Percentiles rank a stretch among this genome's conserved stretches.
Evolutionary conservation across 164 flowering plant species (phyloP).

Genomic region (Magnolia changhungtana): DNA sequence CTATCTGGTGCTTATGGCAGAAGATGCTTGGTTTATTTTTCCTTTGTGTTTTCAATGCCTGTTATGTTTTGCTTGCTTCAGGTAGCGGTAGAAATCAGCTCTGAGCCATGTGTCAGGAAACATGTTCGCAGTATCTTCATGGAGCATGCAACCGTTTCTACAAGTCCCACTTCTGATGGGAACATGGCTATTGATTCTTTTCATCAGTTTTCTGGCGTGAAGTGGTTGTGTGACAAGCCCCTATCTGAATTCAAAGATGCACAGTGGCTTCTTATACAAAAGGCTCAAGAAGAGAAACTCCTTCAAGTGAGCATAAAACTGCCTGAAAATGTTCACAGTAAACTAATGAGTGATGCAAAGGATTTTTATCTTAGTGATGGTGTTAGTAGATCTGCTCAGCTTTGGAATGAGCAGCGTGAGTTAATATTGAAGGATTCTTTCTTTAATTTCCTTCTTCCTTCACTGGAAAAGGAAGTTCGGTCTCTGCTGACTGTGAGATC

Average conservation of each 20-base stretch:
- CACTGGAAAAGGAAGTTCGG: conserved; percentile 94
- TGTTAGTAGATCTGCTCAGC: conserved; percentile 81
- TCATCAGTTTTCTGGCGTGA: conserved; percentile 82
- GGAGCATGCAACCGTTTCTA: conserved; percentile 74
- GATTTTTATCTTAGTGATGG: conserved; percentile 76
- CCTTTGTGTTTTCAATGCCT: background rate
- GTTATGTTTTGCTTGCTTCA: conserved; percentile 4
- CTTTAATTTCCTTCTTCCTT: conserved; percentile 58
- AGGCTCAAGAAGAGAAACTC: conserved; percentile 96
- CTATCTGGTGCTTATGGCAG: background rate
- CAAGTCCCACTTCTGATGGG: conserved; percentile 79
- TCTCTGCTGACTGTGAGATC: conserved; percentile 64
- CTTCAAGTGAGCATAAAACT: conserved; percentile 67
- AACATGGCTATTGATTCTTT: conserved; percentile 67
- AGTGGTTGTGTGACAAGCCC: conserved; percentile 86
- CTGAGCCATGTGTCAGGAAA: conserved; percentile 83
- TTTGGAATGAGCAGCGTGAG: conserved; percentile 92
- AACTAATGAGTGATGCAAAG: conserved; percentile 48
- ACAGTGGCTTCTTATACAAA: conserved; percentile 93
- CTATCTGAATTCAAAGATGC: conserved; percentile 71
- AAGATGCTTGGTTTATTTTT: background rate
- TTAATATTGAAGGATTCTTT: conserved; percentile 76
- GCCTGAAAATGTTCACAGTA: conserved; percentile 42
- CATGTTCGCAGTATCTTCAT: conserved; percentile 71
- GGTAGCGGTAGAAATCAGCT: conserved; percentile 74